Base-by-base conservation (phyloP, 202 grass and related monocot genomes). In the Tripidium arundinaceum region DNA sequence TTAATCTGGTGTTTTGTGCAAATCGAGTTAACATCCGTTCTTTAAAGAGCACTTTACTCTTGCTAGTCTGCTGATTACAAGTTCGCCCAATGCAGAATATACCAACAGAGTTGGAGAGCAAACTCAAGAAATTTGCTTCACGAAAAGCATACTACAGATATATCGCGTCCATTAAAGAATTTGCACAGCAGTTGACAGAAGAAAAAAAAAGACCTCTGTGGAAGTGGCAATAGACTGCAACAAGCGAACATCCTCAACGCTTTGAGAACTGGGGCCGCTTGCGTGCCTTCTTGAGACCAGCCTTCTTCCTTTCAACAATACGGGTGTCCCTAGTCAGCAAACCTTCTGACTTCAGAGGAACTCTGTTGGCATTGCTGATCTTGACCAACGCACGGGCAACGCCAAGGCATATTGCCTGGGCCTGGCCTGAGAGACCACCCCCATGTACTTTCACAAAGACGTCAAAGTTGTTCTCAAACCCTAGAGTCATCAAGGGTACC, bases 241-340 rank as follows among this genome's bases (percentile, higher is more conserved):
- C 24, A 80, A 27, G 3, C 61, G 65, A 50, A 38, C 16, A 62
- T 76, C 29, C 68, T 79, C 68, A 98, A 91, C 90, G n/a, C n/a
- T n/a, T n/a, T n/a, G n/a, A n/a, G 85, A 71, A 95, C 65, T 99
- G 96, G 19, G 92, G 90, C 16, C 85, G 85, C 84, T 99, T 99
- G 66, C 96, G 90, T 49, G 96, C 96, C 87, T 99, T 99, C 83
- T 76, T 99, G 18, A 93, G 87, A 69, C 96, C 96, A 27, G 89
- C 76, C 78, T 95, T 99, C 92, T 99, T 99, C 76, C 92, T 91
- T 74, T 99, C 92, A 25, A 99, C 96, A 16, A 99, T 62, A 80
- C 96, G 92, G 21, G 96, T 85, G 75, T 99, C 96, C 88, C 96
- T 93, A 0, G 92, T 95, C 37, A 99, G 82, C 42, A 99, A 91